Percentiles rank a stretch among this genome's conserved stretches.
These are phyloP conservation scores for Podospora appendiculata DNA, from an alignment of 495 filamentous ascomycete genomes.

Conservation along the genomic window DNA sequence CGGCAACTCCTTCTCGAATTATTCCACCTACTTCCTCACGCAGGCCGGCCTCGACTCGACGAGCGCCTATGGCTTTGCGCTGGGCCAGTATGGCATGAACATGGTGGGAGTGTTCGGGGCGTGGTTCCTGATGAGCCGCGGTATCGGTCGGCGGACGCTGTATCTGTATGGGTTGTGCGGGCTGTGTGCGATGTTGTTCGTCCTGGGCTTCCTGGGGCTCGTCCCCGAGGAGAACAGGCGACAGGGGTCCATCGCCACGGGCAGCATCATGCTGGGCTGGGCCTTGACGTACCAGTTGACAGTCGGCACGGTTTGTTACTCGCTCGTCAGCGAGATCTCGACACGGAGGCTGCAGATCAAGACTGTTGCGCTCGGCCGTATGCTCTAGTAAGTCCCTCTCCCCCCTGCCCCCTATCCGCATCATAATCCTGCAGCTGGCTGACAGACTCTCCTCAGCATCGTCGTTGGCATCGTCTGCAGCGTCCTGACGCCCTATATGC, in stretches of 20 bases:
- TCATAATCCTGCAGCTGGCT: slow-evolving; percentile 3
- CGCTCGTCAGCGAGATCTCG: slow-evolving; percentile 66
- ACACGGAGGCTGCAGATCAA: slow-evolving; percentile 70
- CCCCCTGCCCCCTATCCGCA: too few relatives aligned
- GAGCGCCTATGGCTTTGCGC: slow-evolving; percentile 59
- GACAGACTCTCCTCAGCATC: slow-evolving; percentile 36
- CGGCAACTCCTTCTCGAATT: slow-evolving; percentile 74
- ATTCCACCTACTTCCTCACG: slow-evolving; percentile 69
- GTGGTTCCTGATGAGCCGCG: slow-evolving; percentile 64
- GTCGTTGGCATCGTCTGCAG: slow-evolving; percentile 60
- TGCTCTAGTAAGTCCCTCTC: slow-evolving; percentile 47
- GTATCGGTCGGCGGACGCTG: slow-evolving; percentile 62
- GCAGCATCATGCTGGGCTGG: slow-evolving; percentile 65
- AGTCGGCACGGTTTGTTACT: slow-evolving; percentile 74
- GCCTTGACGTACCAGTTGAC: slow-evolving; percentile 67
- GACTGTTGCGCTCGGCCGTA: slow-evolving; percentile 57
- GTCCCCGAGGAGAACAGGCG: slow-evolving; percentile 45
- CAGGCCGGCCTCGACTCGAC: slow-evolving; percentile 56
- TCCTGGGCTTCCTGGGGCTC: slow-evolving; percentile 68
- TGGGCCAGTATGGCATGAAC: slow-evolving; percentile 71
- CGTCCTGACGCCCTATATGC: slow-evolving; percentile 68
- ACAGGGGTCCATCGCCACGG: slow-evolving; percentile 56
- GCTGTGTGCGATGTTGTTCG: slow-evolving; percentile 57
- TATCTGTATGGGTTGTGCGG: slow-evolving; percentile 62
- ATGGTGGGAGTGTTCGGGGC: slow-evolving; percentile 65